These are phyloP conservation scores for Sclerotinia subarctica DNA, from an alignment of 2,329 filamentous ascomycete species.

Conservation along the genomic window DNA sequence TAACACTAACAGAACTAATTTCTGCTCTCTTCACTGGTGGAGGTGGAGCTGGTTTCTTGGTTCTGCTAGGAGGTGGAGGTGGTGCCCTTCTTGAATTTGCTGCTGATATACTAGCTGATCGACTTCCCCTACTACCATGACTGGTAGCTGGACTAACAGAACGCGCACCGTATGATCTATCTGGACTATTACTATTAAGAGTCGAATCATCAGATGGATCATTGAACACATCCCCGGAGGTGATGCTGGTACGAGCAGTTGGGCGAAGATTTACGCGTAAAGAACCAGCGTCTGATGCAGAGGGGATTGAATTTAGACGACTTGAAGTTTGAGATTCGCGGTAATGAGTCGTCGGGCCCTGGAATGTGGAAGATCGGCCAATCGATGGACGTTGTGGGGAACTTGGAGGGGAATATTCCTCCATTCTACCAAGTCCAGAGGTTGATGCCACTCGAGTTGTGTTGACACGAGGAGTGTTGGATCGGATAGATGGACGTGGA, in stretches of 20 bases:
- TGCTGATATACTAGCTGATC: constrained; percentile 49
- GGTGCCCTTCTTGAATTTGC: constrained; percentile 48
- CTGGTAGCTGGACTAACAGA: constrained; percentile 54
- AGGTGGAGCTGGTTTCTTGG: constrained; percentile 64
- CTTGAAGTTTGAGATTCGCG: constrained; percentile 49
- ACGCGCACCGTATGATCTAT: constrained; percentile 47
- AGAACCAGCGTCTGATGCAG: constrained; percentile 43
- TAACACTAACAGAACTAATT: constrained; percentile 25
- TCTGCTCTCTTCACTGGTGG: constrained; percentile 59
- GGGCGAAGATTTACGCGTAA: constrained; percentile 40
- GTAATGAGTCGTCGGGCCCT: constrained; percentile 51
- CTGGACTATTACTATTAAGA: constrained; percentile 48
- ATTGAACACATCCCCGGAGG: constrained; percentile 45
- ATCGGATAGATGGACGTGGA: constrained; percentile 51
- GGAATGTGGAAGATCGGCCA: constrained; percentile 55
- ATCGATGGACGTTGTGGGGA: constrained; percentile 46
- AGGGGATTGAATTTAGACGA: constrained; percentile 47
- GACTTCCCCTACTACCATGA: constrained; percentile 49
- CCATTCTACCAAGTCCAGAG: constrained; percentile 29
- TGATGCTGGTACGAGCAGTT: constrained; percentile 21
- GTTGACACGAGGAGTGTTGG: constrained; percentile 31
- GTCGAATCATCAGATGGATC: constrained; percentile 50
- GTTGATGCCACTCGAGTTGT: constrained; percentile 33
- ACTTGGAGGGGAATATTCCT: constrained; percentile 31
- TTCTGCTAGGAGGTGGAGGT: constrained; percentile 59